Evolutionary conservation across 768 basidiomycete genomes (phyloP).

Genomic region (Favolaschia claudopus): DNA sequence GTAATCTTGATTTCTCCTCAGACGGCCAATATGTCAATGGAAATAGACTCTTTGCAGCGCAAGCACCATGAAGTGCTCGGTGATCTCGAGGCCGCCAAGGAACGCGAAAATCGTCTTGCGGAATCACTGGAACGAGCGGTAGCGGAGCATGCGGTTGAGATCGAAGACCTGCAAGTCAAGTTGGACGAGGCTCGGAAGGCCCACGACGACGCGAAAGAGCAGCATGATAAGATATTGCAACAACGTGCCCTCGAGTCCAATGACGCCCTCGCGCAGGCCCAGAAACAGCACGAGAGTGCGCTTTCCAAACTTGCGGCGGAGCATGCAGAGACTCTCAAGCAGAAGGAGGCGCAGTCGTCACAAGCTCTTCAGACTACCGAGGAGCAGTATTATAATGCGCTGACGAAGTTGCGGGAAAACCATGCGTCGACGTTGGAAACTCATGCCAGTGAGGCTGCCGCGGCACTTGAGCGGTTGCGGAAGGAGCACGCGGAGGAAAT

Average conservation of each 20-base stretch:
- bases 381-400: conserved; percentile 82
- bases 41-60: conserved; percentile 76
- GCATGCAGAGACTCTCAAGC: conserved; percentile 63
- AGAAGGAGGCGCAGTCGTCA: conserved; percentile 66
- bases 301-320: conserved; percentile 57
- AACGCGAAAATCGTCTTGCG: conserved; percentile 64
- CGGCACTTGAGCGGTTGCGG: conserved; percentile 71
- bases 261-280: conserved; percentile 53
- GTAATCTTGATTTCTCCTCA: conserved; percentile 35
- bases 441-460: conserved; percentile 65
- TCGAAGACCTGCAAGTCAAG: conserved; percentile 58
- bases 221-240: conserved; percentile 63
- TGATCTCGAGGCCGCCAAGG: conserved; percentile 61
- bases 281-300: conserved; percentile 61
- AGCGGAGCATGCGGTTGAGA: conserved; percentile 52
- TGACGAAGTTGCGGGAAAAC: conserved; percentile 78
- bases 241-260: conserved; percentile 63
- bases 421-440: conserved; percentile 72
- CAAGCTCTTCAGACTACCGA: conserved; percentile 71
- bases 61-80: conserved; percentile 62
- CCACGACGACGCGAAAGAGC: conserved; percentile 59
- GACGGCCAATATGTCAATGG: conserved; percentile 88
- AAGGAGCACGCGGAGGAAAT: conserved; percentile 81
- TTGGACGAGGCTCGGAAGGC: conserved; percentile 52
- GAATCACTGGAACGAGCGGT: conserved; percentile 59